Base-by-base conservation (phyloP, 768 basidiomycete species). In the Inosperma sp. region DNA sequence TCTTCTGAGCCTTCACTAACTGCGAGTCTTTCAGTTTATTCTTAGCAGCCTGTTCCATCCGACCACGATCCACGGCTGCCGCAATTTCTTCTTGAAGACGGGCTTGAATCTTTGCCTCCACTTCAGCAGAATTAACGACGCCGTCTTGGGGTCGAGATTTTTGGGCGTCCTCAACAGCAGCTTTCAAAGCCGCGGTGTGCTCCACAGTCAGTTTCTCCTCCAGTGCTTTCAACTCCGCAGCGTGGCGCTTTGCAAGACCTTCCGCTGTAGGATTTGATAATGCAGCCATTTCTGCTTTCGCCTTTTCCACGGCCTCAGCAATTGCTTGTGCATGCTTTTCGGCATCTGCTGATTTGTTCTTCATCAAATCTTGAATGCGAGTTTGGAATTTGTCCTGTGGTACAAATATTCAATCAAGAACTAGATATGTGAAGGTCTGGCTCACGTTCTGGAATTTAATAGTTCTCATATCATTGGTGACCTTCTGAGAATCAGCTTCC, bases 11-110 rank as follows among this genome's bases (percentile, higher is more conserved):
- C 44, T 72, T 77, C 25, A 81, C 72, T n/a, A 89, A 68, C 56
- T 85, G 85, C 2, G 71, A 68, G 56, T 91, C 88, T 67, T 88
- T 89, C 35, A 90, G 56, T 62, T 84, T 86, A 27, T 68, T 62
- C 68, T 84, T 86, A 19, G 80, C 71, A 1, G 59, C 69, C 44
- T 76, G 72, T 55, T 90, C 88, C 70, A 77, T 71, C 40, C 87
- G 73, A 2, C 88, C 88, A 3, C 79, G 71, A 43, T 90, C 88
- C 6, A 84, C 73, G 1, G 88, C 88, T 5, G 78, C 71, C 3
- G 73, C 73, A 27, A 88, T 78, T 45, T 85, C 84, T 19, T 78
- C 72, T 5, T 72, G 69, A 19, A 80, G 79, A 33, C 68, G 71
- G 9, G 70, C 66, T 61, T 77, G 69, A 4, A 75, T 52, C 19